phyloP scores from a whole-genome alignment of 2,329 filamentous ascomycete species.

The Coniella lustricola region DNA sequence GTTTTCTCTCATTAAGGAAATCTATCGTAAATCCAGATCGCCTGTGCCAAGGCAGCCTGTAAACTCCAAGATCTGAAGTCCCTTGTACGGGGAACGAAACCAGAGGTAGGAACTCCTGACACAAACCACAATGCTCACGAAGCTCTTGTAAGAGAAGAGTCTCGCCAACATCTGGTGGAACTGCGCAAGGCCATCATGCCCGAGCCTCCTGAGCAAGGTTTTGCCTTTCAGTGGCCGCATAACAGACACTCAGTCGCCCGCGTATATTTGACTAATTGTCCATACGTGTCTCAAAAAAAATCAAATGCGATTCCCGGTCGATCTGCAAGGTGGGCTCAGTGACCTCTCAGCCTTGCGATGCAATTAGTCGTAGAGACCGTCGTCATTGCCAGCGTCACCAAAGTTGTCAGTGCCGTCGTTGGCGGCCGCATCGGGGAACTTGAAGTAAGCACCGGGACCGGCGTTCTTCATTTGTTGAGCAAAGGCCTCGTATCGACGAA shows the following conservation, averaged over 20 bases:
- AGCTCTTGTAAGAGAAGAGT: background rate
- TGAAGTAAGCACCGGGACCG: slow-evolving; percentile 93
- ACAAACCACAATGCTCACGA: slow-evolving; percentile 3
- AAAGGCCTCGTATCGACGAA: slow-evolving; percentile 96
- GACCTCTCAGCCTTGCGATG: too few relatives aligned
- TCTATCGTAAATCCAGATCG: slow-evolving; percentile 18
- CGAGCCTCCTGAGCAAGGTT: background rate
- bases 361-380: slow-evolving; percentile 89
- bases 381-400: slow-evolving; percentile 85
- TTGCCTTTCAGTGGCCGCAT: background rate
- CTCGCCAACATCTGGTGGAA: slow-evolving; percentile 5
- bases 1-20: slow-evolving; percentile 15
- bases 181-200: slow-evolving; percentile 3
- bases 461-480: slow-evolving; percentile 99
- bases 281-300: background rate
- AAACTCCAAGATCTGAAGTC: slow-evolving; percentile 17
- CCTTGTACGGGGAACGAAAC: slow-evolving; percentile 10
- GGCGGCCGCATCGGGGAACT: slow-evolving; percentile 80
- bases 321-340: too few relatives aligned
- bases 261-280: background rate
- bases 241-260: slow-evolving; percentile 1
- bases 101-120: slow-evolving; percentile 1
- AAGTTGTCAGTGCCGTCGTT: slow-evolving; percentile 58
- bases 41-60: slow-evolving; percentile 16
- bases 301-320: background rate